Conservation (phyloP, 306 rosid species). For the Cucumis sativus region DNA sequence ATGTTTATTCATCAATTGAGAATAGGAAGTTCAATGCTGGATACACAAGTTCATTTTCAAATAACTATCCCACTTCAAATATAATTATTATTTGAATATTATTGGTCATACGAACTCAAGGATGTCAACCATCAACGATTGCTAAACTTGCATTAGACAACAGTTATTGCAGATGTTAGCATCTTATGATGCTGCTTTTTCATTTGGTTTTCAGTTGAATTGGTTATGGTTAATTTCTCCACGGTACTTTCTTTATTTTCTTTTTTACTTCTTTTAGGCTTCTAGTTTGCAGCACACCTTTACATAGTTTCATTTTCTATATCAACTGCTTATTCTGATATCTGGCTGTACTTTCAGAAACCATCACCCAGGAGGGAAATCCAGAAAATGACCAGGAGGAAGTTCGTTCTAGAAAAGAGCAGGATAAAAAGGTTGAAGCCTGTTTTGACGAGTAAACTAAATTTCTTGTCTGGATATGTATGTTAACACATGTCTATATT, state of each 20-base stretch:
- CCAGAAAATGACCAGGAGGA: slow-evolving; percentile 40
- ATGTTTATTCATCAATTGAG: neutral
- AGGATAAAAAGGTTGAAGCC: slow-evolving; percentile 48
- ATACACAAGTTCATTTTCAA: neutral
- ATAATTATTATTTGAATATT: neutral
- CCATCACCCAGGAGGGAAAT: slow-evolving; percentile 26
- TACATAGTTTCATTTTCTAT: neutral
- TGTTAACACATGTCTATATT: slow-evolving; percentile 18
- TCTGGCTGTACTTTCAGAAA: slow-evolving; percentile 24
- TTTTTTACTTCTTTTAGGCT: neutral
- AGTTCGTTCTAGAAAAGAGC: slow-evolving; percentile 39
- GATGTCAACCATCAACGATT: neutral
- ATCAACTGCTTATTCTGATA: slow-evolving; percentile 8
- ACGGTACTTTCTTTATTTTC: neutral
- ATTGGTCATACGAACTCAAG: neutral
- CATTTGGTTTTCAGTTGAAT: neutral
- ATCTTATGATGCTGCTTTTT: neutral
- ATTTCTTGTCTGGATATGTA: slow-evolving; percentile 7
- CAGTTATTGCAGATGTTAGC: neutral
- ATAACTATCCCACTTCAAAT: neutral
- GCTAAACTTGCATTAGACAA: neutral
- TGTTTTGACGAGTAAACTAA: slow-evolving; percentile 5
- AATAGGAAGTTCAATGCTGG: neutral
- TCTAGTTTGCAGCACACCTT: neutral
- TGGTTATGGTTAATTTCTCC: neutral